Conservation (phyloP, 1,284 basidiomycete species). For the Amylostereum areolatum region DNA sequence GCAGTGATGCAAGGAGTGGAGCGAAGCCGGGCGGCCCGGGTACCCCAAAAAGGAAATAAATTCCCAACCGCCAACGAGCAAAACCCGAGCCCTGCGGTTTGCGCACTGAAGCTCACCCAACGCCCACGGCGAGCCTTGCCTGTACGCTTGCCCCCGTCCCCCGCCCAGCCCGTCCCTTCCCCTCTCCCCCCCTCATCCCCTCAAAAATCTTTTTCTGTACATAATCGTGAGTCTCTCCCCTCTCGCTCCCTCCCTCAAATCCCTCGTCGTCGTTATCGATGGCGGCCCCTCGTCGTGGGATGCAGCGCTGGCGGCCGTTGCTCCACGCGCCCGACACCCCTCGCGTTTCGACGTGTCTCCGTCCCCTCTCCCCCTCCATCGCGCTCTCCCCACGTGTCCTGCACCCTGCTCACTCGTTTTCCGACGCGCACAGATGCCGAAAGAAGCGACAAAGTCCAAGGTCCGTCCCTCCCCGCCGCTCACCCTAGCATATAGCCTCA, state of each 20-base stretch:
- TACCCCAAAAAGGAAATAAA: too few relatives aligned
- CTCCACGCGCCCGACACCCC: background rate
- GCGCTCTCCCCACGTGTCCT: conserved; percentile 21
- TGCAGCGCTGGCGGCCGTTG: background rate
- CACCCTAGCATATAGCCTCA: conserved; percentile 6
- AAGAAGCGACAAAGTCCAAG: conserved; percentile 72
- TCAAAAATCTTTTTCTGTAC: background rate
- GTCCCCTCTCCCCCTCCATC: conserved; percentile 12
- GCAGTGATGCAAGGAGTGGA: too few relatives aligned
- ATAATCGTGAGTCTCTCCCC: background rate
- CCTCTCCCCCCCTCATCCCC: background rate
- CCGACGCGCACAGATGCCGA: conserved; percentile 66
- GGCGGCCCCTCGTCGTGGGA: background rate
- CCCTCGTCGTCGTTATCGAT: background rate
- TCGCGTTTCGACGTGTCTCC: conserved; percentile 3
- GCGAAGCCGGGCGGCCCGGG: too few relatives aligned
- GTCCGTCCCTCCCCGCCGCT: conserved; percentile 27
- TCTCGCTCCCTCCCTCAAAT: background rate
- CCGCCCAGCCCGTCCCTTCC: background rate
- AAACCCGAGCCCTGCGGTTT: too few relatives aligned
- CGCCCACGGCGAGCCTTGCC: too few relatives aligned
- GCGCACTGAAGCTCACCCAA: too few relatives aligned
- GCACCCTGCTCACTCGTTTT: conserved; percentile 26
- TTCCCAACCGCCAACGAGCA: too few relatives aligned
- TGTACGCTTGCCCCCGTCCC: background rate